These are phyloP conservation scores for Coriolopsis trogii DNA, from an alignment of 1,284 basidiomycete species.

Conservation along the genomic window DNA sequence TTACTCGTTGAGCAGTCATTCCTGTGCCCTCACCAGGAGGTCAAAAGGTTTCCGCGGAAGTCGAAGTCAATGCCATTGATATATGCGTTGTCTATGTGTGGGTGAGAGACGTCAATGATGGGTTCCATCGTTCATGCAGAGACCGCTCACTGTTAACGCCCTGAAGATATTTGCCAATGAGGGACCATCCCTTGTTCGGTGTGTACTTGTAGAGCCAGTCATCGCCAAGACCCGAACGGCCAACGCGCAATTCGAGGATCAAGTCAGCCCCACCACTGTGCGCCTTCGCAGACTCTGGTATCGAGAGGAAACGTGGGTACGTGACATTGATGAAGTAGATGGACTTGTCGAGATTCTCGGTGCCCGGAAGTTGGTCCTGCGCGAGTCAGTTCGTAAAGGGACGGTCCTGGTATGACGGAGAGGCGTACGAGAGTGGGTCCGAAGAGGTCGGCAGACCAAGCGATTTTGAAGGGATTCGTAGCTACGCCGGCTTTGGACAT, in stretches of 20 bases:
- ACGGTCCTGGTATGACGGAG: background rate
- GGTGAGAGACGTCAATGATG: too few relatives aligned
- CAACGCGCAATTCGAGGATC: slow-evolving; percentile 44
- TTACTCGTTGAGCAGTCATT: too few relatives aligned
- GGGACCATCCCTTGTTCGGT: slow-evolving; percentile 37
- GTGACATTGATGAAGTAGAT: slow-evolving; percentile 42
- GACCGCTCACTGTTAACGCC: slow-evolving; percentile 40
- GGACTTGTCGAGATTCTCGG: slow-evolving; percentile 39
- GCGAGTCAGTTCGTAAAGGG: background rate
- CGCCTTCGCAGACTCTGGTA: slow-evolving; percentile 21
- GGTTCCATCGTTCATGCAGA: slow-evolving; percentile 1
- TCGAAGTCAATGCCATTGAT: slow-evolving; percentile 50
- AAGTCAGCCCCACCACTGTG: slow-evolving; percentile 30
- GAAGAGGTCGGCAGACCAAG: slow-evolving; percentile 35
- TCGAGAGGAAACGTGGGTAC: slow-evolving; percentile 43
- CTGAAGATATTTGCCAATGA: slow-evolving; percentile 42
- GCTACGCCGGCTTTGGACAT: slow-evolving; percentile 38
- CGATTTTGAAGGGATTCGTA: slow-evolving; percentile 29
- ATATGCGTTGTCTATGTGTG: slow-evolving; percentile 43
- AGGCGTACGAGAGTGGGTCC: slow-evolving; percentile 28
- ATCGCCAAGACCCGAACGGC: slow-evolving; percentile 44
- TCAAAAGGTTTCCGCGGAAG: slow-evolving; percentile 34
- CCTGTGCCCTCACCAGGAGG: too few relatives aligned
- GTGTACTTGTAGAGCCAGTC: slow-evolving; percentile 46
- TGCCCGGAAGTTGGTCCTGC: slow-evolving; percentile 42